These are phyloP conservation scores for Cryphonectria carpinicola DNA, from an alignment of 2,329 filamentous ascomycete species.

Conservation along the genomic window DNA sequence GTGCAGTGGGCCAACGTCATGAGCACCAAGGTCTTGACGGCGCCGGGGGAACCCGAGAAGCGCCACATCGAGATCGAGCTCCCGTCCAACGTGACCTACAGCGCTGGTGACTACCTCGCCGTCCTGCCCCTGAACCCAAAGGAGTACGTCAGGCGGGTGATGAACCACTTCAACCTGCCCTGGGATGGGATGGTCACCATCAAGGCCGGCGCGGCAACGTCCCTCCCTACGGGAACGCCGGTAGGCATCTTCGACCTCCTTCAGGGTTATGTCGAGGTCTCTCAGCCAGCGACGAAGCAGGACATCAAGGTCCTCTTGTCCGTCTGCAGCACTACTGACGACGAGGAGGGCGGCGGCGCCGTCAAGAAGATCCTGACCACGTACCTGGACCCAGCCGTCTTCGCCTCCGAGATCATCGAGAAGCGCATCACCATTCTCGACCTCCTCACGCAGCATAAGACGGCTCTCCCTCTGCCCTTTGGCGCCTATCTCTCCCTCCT, in stretches of 20 bases:
- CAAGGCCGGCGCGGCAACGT: conserved; percentile 52
- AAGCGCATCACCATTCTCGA: conserved; percentile 70
- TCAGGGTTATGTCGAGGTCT: conserved; percentile 72
- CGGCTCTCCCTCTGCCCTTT: conserved; percentile 63
- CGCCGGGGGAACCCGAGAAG: conserved; percentile 46
- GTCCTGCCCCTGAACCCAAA: conserved; percentile 72
- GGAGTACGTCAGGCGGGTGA: conserved; percentile 63
- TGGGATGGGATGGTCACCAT: conserved; percentile 72
- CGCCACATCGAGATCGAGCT: conserved; percentile 69
- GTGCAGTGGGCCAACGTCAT: conserved; percentile 65
- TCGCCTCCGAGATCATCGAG: conserved; percentile 51
- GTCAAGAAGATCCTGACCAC: conserved; percentile 47
- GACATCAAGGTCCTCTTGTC: conserved; percentile 27
- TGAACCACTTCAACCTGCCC: conserved; percentile 67
- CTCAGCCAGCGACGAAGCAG: conserved; percentile 70
- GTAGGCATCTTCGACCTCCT: conserved; percentile 68
- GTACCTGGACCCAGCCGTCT: conserved; percentile 50
- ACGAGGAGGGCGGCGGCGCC: conserved; percentile 26
- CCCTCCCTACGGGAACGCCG: conserved; percentile 58
- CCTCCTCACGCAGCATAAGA: conserved; percentile 65
- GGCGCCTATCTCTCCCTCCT: conserved; percentile 71
- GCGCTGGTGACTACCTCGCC: conserved; percentile 76
- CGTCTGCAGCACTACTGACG: conserved; percentile 17
- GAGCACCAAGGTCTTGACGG: conserved; percentile 53
- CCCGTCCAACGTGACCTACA: conserved; percentile 67